Evolutionary conservation across 306 rosid genomes (phyloP), one percentile per base, ranked within the genome.

Genomic region (Quercus dentata): DNA sequence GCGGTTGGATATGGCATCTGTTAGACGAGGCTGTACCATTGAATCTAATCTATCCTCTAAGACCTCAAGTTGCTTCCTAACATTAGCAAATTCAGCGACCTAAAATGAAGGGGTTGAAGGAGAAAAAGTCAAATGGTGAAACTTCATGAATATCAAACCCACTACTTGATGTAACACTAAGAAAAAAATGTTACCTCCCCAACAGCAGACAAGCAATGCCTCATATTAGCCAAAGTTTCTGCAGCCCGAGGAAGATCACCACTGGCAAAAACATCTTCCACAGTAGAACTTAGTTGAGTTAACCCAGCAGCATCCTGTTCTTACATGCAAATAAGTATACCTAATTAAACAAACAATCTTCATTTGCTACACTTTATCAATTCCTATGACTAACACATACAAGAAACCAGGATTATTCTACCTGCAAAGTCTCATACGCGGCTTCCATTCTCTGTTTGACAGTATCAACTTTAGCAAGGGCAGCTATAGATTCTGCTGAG

Each of bases 391-490:
- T 56, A 61, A 1, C 35, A 57, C 56, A 69, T 12, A 76, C 5
- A 44, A 62, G 71, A 84, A 49, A 77, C 44, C 25, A 74, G 79
- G 10, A 73, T 56, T 84, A 17, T 21, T 59, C 67, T 71, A 94
- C 98, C 98, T 96, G 99, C 76, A 89, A 83, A 4, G 99, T 96
- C 71, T 89, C 93, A 78, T 93, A 93, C 2, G 98, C 99, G 78
- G 97, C 93, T 88, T 96, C 99, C 99, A 96, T 96, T 64, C 99
- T 91, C 89, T 96, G 99, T 92, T 96, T 96, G 58, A 96, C 98
- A 14, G 86, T 84, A 74, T 96, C 99, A 0, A 93, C 98, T 86
- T 88, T 93, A 46, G 99, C 97, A 56, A 96, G 93, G 28, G 99
- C 98, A 21, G 98, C 88, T 80, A 96, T 91, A 61, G 98, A 96